Evolutionary conservation across 2,329 filamentous ascomycete genomes (phyloP), one percentile per base, ranked within the genome.

Genomic region (Stachybotrys chlorohalonatus): DNA sequence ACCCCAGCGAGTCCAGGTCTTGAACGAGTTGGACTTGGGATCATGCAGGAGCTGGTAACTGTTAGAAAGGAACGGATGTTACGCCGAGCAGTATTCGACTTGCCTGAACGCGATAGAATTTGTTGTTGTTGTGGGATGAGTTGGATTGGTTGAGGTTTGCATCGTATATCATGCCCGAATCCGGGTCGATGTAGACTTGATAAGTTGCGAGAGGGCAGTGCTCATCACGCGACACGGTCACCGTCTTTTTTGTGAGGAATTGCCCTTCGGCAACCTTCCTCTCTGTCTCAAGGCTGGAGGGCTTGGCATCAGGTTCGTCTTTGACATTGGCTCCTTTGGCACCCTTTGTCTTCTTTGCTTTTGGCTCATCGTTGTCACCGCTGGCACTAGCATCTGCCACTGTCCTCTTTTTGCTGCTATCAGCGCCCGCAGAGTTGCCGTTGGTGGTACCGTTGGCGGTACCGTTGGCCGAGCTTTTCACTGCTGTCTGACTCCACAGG

Each of bases 131-230:
- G 50, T 78, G 70, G 0, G 75, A 72, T 0, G 87, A 75, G 60
- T 90, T 88, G 11, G 89, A 87, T 66, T 92, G 87, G 61, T 92
- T 94, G 49, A 95, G 74, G 0, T 87, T 84, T 0, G 87, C 89
- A 65, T 95, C 90, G 67, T 82, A 93, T 51, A 93, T 89, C 54
- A 86, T 71, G 17, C 83, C 82, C 17, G 62, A 59, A 46, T 79
- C 69, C 1, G 79, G 70, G 57, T 86, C 86, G 54, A 93, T 80
- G 63, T 87, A 84, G 36, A 95, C 89, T 16, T 70, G 64, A 47
- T 72, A 75, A 13, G 61, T 65, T 11, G 55, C 7, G 2, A 74
- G 62, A 2, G 66, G 62, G 52, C 72, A 75, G 15, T 65, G 66
- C 36, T 77, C 73, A 56, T 85, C 82, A 2, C 83, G 58, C 0